Conservation (phyloP, 1,139 yeast species). For the Magnusiomyces suaveolens region DNA sequence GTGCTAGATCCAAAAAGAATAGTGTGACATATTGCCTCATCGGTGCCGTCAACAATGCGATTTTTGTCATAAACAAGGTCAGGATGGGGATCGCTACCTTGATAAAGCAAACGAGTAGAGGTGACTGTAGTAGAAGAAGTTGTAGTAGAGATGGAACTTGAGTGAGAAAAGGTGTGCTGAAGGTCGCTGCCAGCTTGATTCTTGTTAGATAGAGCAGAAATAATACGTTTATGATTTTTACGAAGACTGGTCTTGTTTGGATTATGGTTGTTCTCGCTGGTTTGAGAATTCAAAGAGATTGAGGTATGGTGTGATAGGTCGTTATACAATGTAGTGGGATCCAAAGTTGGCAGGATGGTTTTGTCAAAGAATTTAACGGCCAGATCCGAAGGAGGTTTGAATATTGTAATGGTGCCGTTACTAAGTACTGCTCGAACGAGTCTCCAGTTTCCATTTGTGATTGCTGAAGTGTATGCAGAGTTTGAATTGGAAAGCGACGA, state of each 20-base stretch:
- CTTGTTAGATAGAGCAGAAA: conserved; percentile 7
- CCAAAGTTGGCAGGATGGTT: conserved; percentile 12
- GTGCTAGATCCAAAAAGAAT: conserved; percentile 45
- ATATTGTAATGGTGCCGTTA: conserved; percentile 25
- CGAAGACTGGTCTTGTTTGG: too few species aligned
- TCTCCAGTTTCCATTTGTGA: conserved; percentile 22
- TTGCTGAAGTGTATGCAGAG: conserved; percentile 5
- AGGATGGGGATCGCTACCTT: conserved; percentile 50
- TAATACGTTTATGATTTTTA: conserved; percentile 13
- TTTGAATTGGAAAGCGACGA: conserved; percentile 7
- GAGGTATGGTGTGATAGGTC: conserved; percentile 8
- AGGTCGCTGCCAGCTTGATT: not conserved
- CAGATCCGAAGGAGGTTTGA: conserved; percentile 29
- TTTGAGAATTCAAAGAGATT: not conserved
- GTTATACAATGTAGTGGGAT: conserved; percentile 7
- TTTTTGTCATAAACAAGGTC: conserved; percentile 42
- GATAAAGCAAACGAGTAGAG: conserved; percentile 8
- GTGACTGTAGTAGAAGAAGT: not conserved
- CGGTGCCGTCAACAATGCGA: conserved; percentile 40
- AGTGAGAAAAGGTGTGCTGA: conserved; percentile 5
- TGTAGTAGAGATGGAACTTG: not conserved
- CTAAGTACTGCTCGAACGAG: conserved; percentile 27
- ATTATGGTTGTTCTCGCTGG: not conserved
- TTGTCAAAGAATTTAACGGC: conserved; percentile 24
- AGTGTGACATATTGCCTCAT: conserved; percentile 69